Evolutionary conservation across 306 rosid species (phyloP).

Genomic region (Vigna trinervia): DNA sequence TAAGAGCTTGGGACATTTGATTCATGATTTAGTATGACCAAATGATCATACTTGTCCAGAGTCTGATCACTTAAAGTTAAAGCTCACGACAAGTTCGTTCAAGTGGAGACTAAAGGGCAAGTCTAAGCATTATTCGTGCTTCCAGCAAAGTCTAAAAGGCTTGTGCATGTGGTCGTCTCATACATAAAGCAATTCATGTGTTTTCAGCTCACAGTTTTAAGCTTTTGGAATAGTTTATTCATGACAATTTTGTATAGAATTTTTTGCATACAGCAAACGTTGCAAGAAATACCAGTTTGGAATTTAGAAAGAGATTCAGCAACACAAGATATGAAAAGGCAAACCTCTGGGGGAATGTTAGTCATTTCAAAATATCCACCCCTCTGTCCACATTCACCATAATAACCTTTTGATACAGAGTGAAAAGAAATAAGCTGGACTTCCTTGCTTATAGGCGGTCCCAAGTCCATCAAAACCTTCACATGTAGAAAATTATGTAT

Average conservation of each 20-base stretch:
- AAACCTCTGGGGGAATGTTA: slow-evolving; percentile 92
- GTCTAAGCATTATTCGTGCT: background rate
- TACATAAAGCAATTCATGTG: slow-evolving; percentile 6
- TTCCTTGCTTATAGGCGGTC: slow-evolving; percentile 88
- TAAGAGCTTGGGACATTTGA: background rate
- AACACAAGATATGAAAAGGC: slow-evolving; percentile 40
- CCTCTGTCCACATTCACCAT: slow-evolving; percentile 99
- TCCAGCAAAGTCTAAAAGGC: background rate
- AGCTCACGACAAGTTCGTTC: too few species aligned
- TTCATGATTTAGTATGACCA: slow-evolving; percentile 6
- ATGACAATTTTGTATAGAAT: slow-evolving; percentile 10
- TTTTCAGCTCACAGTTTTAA: background rate
- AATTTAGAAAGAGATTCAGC: slow-evolving; percentile 26
- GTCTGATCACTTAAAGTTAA: background rate
- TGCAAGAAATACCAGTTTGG: slow-evolving; percentile 36
- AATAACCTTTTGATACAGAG: slow-evolving; percentile 93
- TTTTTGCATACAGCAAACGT: slow-evolving; percentile 7
- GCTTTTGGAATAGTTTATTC: slow-evolving; percentile 1
- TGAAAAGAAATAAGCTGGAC: slow-evolving; percentile 91
- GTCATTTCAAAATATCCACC: slow-evolving; percentile 99
- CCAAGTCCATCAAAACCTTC: slow-evolving; percentile 87
- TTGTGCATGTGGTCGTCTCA: background rate
- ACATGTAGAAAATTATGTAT: slow-evolving; percentile 31
- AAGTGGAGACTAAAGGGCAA: too few species aligned
- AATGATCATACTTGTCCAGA: background rate